Percentiles rank a stretch among this genome's conserved stretches.
These are phyloP conservation scores for Oxytropis ochrocephala DNA, from an alignment of 306 rosid species.

Conservation along the genomic window DNA sequence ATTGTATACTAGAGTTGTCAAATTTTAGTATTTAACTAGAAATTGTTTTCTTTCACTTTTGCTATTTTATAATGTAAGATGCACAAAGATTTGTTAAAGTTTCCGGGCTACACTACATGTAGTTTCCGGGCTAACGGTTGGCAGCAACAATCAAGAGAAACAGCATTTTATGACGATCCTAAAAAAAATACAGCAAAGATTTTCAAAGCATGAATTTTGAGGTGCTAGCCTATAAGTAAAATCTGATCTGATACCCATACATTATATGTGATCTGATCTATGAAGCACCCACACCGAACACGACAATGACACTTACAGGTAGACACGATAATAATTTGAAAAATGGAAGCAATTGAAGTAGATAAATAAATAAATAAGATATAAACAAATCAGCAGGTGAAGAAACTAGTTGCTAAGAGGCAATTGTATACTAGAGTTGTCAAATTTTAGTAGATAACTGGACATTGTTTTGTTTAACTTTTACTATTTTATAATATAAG, in stretches of 20 bases:
- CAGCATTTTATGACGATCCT: not conserved
- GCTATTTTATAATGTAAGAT: not conserved
- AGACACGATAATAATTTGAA: no score
- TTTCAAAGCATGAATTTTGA: not conserved
- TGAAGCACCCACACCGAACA: no score
- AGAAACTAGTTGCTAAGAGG: not conserved
- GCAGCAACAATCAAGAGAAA: conserved; percentile 9
- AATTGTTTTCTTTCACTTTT: not conserved
- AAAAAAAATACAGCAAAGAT: not conserved
- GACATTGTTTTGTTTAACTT: not conserved
- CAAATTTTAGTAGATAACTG: not conserved
- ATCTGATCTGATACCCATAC: not conserved
- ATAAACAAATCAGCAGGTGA: not conserved
- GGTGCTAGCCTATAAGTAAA: not conserved
- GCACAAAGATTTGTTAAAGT: not conserved
- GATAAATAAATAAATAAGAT: not conserved
- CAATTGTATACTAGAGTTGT: not conserved
- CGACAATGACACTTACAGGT: no score
- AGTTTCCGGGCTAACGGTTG: not conserved
- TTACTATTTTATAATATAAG: not conserved
- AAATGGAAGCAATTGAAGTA: no score
- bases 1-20: not conserved
- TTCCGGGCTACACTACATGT: not conserved
- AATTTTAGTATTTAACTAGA: not conserved
- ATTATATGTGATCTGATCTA: no score